Conservation (phyloP, 208 protist species). For the Acanthamoeba triangularis region DNA sequence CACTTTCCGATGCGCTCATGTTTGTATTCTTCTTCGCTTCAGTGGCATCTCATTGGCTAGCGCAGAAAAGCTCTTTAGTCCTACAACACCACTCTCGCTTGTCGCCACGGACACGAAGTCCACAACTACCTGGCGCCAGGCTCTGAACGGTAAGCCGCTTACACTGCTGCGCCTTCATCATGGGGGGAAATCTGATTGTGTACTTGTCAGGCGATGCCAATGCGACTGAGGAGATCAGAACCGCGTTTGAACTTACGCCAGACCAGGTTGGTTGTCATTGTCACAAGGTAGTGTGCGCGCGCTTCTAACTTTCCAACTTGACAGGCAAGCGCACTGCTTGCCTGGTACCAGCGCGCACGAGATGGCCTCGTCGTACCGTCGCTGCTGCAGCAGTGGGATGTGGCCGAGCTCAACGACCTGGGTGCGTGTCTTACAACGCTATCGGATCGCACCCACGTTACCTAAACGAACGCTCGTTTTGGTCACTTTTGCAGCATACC, state of each 20-base stretch:
- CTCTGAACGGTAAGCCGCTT: slow-evolving; percentile 21
- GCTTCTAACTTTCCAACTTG: not conserved
- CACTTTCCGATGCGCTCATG: not conserved
- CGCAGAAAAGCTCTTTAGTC: slow-evolving; percentile 6
- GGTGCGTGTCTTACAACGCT: not conserved
- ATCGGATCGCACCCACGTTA: not conserved
- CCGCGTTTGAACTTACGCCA: slow-evolving; percentile 13
- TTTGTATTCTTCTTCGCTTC: not conserved
- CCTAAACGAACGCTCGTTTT: no score
- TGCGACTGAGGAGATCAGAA: not conserved
- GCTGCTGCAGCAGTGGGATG: slow-evolving; percentile 32
- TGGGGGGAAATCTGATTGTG: not conserved
- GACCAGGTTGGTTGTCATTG: not conserved
- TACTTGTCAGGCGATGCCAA: not conserved
- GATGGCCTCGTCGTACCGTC: not conserved
- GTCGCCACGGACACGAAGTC: not conserved
- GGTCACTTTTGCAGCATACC: slow-evolving; percentile 24
- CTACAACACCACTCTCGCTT: not conserved
- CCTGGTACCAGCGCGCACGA: not conserved
- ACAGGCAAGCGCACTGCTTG: slow-evolving; percentile 4
- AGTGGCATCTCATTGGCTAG: slow-evolving; percentile 34
- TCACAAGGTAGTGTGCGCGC: not conserved
- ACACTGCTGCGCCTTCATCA: not conserved
- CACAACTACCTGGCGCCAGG: not conserved
- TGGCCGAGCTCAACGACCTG: slow-evolving; percentile 2